phyloP scores from a whole-genome alignment of 2,329 filamentous ascomycete genomes.

The Fonsecaea erecta region DNA sequence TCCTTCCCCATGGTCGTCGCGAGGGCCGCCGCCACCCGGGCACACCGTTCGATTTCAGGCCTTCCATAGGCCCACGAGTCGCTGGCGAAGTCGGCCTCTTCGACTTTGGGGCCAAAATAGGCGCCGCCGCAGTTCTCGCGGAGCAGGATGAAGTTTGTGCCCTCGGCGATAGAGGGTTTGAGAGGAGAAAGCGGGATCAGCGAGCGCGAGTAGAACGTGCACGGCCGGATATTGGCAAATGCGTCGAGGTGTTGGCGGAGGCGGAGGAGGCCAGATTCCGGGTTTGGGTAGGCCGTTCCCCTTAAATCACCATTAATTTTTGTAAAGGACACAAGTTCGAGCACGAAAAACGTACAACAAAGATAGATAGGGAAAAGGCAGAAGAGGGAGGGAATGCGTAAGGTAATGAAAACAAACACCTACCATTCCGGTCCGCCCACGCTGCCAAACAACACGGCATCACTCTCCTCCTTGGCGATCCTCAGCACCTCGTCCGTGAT shows the following conservation, averaged over 20 bases:
- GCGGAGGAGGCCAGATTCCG: constrained; percentile 36
- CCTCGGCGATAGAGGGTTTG: constrained; percentile 55
- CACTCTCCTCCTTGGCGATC: constrained; percentile 59
- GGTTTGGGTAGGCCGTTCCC: constrained; percentile 36
- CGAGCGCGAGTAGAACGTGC: constrained; percentile 52
- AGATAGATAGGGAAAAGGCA: constrained; percentile 28
- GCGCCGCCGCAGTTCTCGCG: constrained; percentile 51
- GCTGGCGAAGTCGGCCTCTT: constrained; percentile 50
- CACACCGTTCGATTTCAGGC: constrained; percentile 54
- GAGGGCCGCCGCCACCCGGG: constrained; percentile 54
- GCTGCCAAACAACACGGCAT: constrained; percentile 71
- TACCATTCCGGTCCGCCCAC: constrained; percentile 69
- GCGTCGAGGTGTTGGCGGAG: constrained; percentile 41
- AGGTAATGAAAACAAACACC: constrained; percentile 53
- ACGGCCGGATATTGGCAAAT: constrained; percentile 59
- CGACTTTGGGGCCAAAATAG: constrained; percentile 53
- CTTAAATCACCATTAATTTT: constrained; percentile 60
- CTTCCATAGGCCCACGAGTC: constrained; percentile 56
- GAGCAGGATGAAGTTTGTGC: constrained; percentile 75
- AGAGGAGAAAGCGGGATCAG: constrained; percentile 47
- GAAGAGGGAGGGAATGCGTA: constrained; percentile 37
- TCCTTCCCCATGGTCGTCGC: constrained; percentile 44
- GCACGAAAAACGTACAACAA: background rate
- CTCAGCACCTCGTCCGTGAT: constrained; percentile 66
- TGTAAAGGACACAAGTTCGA: background rate